A percentile compares a stretch with the other conserved stretches of the same genome.
phyloP scores from a whole-genome alignment of 1,284 basidiomycete genomes.

The Cutaneotrichosporon spelunceum region DNA sequence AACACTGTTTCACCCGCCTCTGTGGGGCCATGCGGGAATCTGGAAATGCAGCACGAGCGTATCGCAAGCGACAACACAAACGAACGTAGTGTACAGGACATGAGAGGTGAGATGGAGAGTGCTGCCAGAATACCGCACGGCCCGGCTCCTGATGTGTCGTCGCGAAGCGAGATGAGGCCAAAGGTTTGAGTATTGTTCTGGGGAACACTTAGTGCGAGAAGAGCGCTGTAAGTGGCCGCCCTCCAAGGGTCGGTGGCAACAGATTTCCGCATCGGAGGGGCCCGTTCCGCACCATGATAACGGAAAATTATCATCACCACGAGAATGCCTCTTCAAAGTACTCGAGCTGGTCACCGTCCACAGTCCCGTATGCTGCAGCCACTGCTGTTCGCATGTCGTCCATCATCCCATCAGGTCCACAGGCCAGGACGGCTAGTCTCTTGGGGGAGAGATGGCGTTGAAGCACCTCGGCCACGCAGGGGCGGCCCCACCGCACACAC shows the following conservation, averaged over 20 bases:
- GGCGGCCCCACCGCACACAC: slow-evolving; percentile 23
- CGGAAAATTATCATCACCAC: slow-evolving; percentile 2
- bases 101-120: not conserved
- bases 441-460: slow-evolving; percentile 12
- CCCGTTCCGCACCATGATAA: not conserved
- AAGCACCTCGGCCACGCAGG: slow-evolving; percentile 26
- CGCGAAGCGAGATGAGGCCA: not conserved
- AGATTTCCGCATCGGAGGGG: not conserved
- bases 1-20: not conserved
- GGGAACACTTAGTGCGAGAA: not conserved
- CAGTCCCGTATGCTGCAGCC: slow-evolving; percentile 22
- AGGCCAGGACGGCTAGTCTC: slow-evolving; percentile 32
- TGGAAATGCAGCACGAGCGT: not conserved
- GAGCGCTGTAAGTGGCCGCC: not conserved
- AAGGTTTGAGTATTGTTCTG: not conserved
- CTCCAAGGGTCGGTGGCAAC: not conserved
- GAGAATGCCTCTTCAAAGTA: slow-evolving; percentile 26
- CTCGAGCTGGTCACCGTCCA: slow-evolving; percentile 24
- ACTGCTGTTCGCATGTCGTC: slow-evolving; percentile 33
- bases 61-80: not conserved
- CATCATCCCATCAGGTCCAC: slow-evolving; percentile 37
- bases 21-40: not conserved
- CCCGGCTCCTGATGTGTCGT: not conserved
- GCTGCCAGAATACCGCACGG: not conserved
- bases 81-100: not conserved